These are phyloP conservation scores for Aotearoamyces nothofagi DNA, from an alignment of 2,329 filamentous ascomycete species.

Conservation along the genomic window DNA sequence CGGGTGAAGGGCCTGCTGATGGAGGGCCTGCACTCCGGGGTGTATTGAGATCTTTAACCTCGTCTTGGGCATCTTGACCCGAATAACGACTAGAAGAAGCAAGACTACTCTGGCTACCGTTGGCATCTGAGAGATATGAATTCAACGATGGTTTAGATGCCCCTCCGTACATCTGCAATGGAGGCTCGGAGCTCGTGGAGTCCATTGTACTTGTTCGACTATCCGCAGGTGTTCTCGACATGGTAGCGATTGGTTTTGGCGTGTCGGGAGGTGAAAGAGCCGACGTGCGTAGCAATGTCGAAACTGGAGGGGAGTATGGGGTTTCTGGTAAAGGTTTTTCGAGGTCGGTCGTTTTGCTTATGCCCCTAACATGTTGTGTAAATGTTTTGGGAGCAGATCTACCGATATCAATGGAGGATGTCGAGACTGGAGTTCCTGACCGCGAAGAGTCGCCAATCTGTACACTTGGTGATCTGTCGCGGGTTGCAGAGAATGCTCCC, in stretches of 20 bases:
- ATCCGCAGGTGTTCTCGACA: slow-evolving; percentile 13
- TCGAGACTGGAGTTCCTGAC: background rate
- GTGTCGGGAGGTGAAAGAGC: slow-evolving; percentile 12
- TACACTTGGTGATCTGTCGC: slow-evolving; percentile 11
- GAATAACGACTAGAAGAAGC: slow-evolving; percentile 20
- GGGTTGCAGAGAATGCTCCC: slow-evolving; percentile 15
- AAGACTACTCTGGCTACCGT: slow-evolving; percentile 29
- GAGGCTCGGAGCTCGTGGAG: slow-evolving; percentile 12
- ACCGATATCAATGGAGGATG: background rate
- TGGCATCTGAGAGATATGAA: slow-evolving; percentile 11
- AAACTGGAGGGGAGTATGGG: slow-evolving; percentile 11
- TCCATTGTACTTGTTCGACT: slow-evolving; percentile 19
- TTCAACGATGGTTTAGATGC: slow-evolving; percentile 10
- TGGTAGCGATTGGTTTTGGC: slow-evolving; percentile 9
- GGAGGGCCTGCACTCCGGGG: slow-evolving; percentile 36
- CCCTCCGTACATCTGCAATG: slow-evolving; percentile 10
- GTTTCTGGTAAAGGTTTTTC: slow-evolving; percentile 19
- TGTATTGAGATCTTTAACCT: slow-evolving; percentile 30
- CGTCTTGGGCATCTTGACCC: slow-evolving; percentile 31
- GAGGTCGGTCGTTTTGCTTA: slow-evolving; percentile 7
- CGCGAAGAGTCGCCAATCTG: slow-evolving; percentile 3
- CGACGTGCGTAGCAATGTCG: slow-evolving; percentile 6
- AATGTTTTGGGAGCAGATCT: slow-evolving; percentile 3
- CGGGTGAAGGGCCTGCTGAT: slow-evolving; percentile 42
- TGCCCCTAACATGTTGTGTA: slow-evolving; percentile 9